Evolutionary conservation across 371 early-diverging fungal species (phyloP).

Genomic region (Choanephora cucurbitarum): DNA sequence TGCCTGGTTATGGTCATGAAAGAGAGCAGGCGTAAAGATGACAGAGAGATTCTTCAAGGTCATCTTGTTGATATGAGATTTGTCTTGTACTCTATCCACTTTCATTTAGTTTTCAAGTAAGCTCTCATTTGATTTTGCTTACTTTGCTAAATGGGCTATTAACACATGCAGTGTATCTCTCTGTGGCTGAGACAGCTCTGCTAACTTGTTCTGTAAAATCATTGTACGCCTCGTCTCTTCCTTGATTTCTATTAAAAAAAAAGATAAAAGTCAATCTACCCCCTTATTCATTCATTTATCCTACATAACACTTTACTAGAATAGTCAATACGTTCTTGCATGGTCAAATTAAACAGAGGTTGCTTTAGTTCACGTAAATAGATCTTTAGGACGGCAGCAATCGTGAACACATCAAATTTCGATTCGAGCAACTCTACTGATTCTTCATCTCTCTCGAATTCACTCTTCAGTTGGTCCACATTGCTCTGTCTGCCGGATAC

Average conservation of each 20-base stretch:
- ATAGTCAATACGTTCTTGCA: conserved; percentile 57
- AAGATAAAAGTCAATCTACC: neutral
- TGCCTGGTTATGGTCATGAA: conserved; percentile 61
- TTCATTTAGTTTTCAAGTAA: too few species aligned
- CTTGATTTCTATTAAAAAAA: conserved; percentile 26
- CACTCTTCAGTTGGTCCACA: conserved; percentile 47
- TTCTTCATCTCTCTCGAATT: conserved; percentile 59
- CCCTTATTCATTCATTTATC: too few species aligned
- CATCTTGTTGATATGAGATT: conserved; percentile 60
- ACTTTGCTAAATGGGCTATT: conserved; percentile 58
- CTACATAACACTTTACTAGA: conserved; percentile 44
- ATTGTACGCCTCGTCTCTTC: conserved; percentile 29
- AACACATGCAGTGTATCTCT: conserved; percentile 52
- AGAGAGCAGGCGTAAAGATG: conserved; percentile 63
- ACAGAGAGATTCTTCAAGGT: conserved; percentile 56
- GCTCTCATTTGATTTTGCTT: too few species aligned
- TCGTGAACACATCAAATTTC: conserved; percentile 57
- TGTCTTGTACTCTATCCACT: conserved; percentile 47
- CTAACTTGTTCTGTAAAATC: conserved; percentile 36
- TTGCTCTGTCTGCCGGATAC: conserved; percentile 58
- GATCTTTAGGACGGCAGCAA: conserved; percentile 64
- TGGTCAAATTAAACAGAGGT: conserved; percentile 57
- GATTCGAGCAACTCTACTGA: conserved; percentile 40
- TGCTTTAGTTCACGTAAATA: conserved; percentile 66
- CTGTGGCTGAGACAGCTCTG: conserved; percentile 44